Percentiles rank a stretch among this genome's conserved stretches.
phyloP scores from a whole-genome alignment of 2,329 filamentous ascomycete genomes.

The Colletotrichum incanum region DNA sequence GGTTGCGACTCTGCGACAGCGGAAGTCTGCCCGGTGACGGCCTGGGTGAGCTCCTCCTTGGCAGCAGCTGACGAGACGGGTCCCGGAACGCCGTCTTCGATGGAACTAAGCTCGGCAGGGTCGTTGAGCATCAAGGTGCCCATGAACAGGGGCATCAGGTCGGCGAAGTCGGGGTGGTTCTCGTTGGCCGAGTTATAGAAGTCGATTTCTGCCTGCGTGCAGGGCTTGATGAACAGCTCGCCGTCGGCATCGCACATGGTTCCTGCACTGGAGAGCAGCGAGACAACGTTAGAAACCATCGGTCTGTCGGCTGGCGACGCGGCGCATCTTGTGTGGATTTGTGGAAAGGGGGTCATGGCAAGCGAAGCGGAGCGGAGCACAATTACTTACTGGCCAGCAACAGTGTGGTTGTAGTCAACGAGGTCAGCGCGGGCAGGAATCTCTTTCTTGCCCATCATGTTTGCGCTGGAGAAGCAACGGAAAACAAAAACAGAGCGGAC shows the following conservation, averaged over 20 bases:
- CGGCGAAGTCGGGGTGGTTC: slow-evolving; percentile 80
- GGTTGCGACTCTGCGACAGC: slow-evolving; percentile 32
- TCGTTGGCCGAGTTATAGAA: slow-evolving; percentile 86
- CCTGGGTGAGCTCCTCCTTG: slow-evolving; percentile 53
- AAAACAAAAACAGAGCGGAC: background rate
- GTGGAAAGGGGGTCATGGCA: background rate
- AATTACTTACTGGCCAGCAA: slow-evolving; percentile 84
- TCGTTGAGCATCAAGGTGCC: slow-evolving; percentile 83
- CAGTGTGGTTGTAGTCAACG: slow-evolving; percentile 80
- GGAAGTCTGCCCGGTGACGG: slow-evolving; percentile 53
- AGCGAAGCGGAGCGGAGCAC: background rate
- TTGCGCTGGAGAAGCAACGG: background rate
- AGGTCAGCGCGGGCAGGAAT: slow-evolving; percentile 74
- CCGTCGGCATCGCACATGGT: slow-evolving; percentile 89
- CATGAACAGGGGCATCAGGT: slow-evolving; percentile 88
- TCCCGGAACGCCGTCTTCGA: slow-evolving; percentile 65
- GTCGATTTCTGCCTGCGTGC: slow-evolving; percentile 85
- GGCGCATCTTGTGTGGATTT: slow-evolving; percentile 6
- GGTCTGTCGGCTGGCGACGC: background rate
- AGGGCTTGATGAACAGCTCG: slow-evolving; percentile 93
- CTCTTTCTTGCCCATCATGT: slow-evolving; percentile 35
- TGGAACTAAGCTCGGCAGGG: slow-evolving; percentile 60
- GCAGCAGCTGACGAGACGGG: slow-evolving; percentile 58
- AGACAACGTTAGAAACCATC: slow-evolving; percentile 21
- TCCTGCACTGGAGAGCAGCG: slow-evolving; percentile 77